Evolutionary conservation across 1,139 yeast genomes (phyloP).

Genomic region (Kodamaea plutei): DNA sequence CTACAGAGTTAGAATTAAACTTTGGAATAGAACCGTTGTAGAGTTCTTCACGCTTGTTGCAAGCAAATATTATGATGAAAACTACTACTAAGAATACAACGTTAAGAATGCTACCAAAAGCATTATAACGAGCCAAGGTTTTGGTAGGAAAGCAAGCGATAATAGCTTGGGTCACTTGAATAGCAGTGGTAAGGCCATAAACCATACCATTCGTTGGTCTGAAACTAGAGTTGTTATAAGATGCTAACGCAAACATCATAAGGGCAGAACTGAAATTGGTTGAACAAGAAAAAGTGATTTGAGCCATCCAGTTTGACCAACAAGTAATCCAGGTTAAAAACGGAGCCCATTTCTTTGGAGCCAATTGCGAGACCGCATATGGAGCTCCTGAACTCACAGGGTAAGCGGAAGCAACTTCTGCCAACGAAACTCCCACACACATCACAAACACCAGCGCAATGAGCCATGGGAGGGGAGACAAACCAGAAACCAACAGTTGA

Average conservation of each 20-base stretch:
- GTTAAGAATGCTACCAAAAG: conserved; percentile 51
- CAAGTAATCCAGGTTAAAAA: conserved; percentile 40
- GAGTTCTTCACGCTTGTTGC: conserved; percentile 36
- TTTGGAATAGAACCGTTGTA: conserved; percentile 32
- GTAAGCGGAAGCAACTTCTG: conserved; percentile 45
- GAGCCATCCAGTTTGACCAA: conserved; percentile 43
- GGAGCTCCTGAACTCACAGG: conserved; percentile 48
- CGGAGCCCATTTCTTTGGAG: conserved; percentile 52
- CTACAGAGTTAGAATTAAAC: conserved; percentile 46
- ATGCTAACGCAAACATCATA: conserved; percentile 54
- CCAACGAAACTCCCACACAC: conserved; percentile 47
- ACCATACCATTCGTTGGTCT: conserved; percentile 17
- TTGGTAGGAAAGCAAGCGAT: conserved; percentile 51
- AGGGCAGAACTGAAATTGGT: conserved; percentile 59
- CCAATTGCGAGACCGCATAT: conserved; percentile 47
- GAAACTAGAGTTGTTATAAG: conserved; percentile 20
- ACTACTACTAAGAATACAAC: conserved; percentile 51
- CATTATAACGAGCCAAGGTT: conserved; percentile 54
- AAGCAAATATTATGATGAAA: conserved; percentile 55
- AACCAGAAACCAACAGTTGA: conserved; percentile 50
- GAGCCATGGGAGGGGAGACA: conserved; percentile 53
- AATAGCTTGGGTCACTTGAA: conserved; percentile 48
- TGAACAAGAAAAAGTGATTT: conserved; percentile 57
- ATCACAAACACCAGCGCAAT: conserved; percentile 48
- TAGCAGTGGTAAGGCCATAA: conserved; percentile 33